phyloP scores from a whole-genome alignment of 2,329 filamentous ascomycete genomes.

The Claviceps sp. region DNA sequence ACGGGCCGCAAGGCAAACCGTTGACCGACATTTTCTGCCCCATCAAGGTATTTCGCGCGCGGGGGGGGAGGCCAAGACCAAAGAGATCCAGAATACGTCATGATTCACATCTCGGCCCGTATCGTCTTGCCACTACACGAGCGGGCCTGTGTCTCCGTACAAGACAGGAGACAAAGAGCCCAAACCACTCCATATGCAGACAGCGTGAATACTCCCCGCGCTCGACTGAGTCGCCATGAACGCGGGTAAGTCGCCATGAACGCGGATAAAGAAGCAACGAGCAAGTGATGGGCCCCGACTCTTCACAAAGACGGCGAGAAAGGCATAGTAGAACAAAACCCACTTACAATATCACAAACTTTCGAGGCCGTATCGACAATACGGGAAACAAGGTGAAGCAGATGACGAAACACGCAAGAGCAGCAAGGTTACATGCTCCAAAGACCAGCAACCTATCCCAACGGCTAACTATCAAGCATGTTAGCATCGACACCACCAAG shows the following conservation, averaged over 20 bases:
- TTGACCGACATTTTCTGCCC: background rate
- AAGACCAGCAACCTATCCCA: slow-evolving; percentile 96
- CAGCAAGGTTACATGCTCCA: slow-evolving; percentile 76
- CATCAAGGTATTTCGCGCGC: background rate
- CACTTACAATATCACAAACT: slow-evolving; percentile 95
- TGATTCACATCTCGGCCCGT: background rate
- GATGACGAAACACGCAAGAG: slow-evolving; percentile 82
- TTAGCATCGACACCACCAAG: slow-evolving; percentile 22
- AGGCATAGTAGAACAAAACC: slow-evolving; percentile 3
- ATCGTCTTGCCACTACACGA: background rate
- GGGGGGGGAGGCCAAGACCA: background rate
- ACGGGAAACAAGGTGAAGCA: slow-evolving; percentile 85
- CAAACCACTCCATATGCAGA: background rate
- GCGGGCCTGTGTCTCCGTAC: no score
- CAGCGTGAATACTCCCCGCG: no score
- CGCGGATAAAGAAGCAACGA: background rate
- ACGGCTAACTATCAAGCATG: slow-evolving; percentile 61
- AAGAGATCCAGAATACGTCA: background rate
- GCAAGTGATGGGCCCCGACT: no score
- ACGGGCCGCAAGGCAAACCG: background rate
- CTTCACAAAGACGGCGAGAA: background rate
- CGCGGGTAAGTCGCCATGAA: background rate
- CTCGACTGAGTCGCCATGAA: background rate
- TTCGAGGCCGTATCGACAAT: slow-evolving; percentile 67
- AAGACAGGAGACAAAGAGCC: background rate